Conservation (phyloP, 169 alveolate genomes). For the Eimeria acervulina region DNA sequence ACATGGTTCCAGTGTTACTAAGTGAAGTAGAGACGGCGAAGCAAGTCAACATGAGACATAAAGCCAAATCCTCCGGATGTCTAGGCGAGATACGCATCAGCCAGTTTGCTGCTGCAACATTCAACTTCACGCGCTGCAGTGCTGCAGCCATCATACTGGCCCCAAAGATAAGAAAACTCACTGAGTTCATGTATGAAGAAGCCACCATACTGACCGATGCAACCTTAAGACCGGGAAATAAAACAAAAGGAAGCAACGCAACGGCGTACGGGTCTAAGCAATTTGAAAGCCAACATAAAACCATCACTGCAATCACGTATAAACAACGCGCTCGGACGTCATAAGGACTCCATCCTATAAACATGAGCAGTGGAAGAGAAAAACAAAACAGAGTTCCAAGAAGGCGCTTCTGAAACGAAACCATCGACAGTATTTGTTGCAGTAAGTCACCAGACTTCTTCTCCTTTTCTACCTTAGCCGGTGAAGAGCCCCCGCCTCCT, state of each 20-base stretch:
- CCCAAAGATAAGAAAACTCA: constrained; percentile 69
- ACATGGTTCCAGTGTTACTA: constrained; percentile 67
- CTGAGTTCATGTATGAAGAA: constrained; percentile 46
- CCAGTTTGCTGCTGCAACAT: not conserved
- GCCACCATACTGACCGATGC: constrained; percentile 49
- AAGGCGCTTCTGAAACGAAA: not conserved
- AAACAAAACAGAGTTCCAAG: not conserved
- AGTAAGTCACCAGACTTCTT: not conserved
- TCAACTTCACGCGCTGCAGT: constrained; percentile 44
- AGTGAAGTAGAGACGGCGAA: constrained; percentile 47
- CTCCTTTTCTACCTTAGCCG: no score
- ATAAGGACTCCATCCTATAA: not conserved
- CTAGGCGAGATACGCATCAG: constrained; percentile 5
- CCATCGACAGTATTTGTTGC: not conserved
- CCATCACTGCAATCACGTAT: constrained; percentile 26
- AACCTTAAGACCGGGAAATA: constrained; percentile 55
- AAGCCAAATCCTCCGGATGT: constrained; percentile 49
- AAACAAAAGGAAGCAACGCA: constrained; percentile 46
- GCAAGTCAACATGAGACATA: constrained; percentile 58
- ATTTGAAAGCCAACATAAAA: constrained; percentile 68
- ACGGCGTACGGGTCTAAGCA: constrained; percentile 57
- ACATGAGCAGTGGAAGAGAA: constrained; percentile 20
- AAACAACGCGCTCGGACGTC: constrained; percentile 58
- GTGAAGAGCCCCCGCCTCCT: no score
- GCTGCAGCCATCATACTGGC: constrained; percentile 74